Base-by-base conservation (phyloP, 2,329 filamentous ascomycete species). In the Periconia sp. region DNA sequence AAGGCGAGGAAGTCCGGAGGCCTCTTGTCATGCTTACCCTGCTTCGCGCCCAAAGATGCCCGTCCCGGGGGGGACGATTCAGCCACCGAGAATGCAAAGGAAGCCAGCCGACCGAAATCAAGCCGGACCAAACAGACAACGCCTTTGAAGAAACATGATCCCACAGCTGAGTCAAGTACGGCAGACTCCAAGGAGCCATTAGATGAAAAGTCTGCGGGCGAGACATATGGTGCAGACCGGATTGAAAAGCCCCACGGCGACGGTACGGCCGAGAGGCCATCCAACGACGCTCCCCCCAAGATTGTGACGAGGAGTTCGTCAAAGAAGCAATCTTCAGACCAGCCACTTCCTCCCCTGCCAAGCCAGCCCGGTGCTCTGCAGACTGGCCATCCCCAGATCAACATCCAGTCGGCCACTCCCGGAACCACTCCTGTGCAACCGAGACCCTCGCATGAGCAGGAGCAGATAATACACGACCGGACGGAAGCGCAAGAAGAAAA, bases 31-130 rank as follows among this genome's bases (percentile, higher is more conserved):
- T 78, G 89, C 40, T 75, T 89, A 45, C 83, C 79, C 47, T 89
- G 86, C 72, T 89, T 86, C 66, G 78, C 83, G 28, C 82, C 84
- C 36, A 84, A 86, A 50, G 77, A 81, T 51, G 77, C 78, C 12
- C 79, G 82, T 31, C 24, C 51, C 7, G 23, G 43, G 0, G 56
- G 47, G 21, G 61, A 69, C 32, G 54, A 55, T n/a, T 53, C 82
- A 44, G 77, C 81, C 26, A 73, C 68, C 18, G 71, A 75, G 49
- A 71, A 73, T 28, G 65, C 70, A 15, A 77, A 75, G 56, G 70
- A 71, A 36, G 60, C 68, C 15, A 63, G 60, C 37, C 69, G 65
- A 39, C 48, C 68, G 15, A 69, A 69, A 30, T 59, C 70, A 6
- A 57, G 58, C 11, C 67, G 69, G 35, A 69, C 67, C 16, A 57